Conservation (phyloP, 352 stramenopile genomes). For the Pythium brachiatum region DNA sequence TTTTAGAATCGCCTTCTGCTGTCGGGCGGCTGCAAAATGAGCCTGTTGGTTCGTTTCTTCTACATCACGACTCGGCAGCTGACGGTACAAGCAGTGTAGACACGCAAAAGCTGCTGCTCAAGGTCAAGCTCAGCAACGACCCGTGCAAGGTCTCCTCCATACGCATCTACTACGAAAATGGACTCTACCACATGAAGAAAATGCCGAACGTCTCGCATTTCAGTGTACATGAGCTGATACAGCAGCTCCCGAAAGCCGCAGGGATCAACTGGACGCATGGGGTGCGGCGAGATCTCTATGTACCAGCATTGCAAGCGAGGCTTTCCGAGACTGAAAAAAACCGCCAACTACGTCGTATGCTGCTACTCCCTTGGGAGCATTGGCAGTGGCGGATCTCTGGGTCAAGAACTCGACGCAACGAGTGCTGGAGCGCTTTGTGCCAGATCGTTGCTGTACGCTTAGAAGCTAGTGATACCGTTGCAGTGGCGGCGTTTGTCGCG, state of each 20-base stretch:
- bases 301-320: constrained; percentile 20
- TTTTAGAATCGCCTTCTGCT: constrained; percentile 27
- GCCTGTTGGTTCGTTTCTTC: constrained; percentile 43
- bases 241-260: constrained; percentile 34
- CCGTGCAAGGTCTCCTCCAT: constrained; percentile 41
- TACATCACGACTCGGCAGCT: constrained; percentile 29
- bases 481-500: constrained; percentile 15
- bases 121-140: constrained; percentile 42
- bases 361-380: constrained; percentile 11
- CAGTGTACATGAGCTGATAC: constrained; percentile 47
- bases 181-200: constrained; percentile 39
- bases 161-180: constrained; percentile 34
- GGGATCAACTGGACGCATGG: constrained; percentile 36
- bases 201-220: constrained; percentile 30
- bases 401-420: constrained; percentile 9
- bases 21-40: constrained; percentile 28
- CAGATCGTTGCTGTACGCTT: constrained; percentile 13
- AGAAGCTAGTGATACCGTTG: constrained; percentile 7
- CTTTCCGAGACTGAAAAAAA: constrained; percentile 6
- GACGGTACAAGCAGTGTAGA: neutral
- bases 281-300: constrained; percentile 29
- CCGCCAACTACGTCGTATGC: neutral
- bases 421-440: constrained; percentile 20
- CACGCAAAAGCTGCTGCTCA: constrained; percentile 22
- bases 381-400: constrained; percentile 4